Base-by-base conservation (phyloP, 2,329 filamentous ascomycete species). In the Beauveria scarabaeidicola region DNA sequence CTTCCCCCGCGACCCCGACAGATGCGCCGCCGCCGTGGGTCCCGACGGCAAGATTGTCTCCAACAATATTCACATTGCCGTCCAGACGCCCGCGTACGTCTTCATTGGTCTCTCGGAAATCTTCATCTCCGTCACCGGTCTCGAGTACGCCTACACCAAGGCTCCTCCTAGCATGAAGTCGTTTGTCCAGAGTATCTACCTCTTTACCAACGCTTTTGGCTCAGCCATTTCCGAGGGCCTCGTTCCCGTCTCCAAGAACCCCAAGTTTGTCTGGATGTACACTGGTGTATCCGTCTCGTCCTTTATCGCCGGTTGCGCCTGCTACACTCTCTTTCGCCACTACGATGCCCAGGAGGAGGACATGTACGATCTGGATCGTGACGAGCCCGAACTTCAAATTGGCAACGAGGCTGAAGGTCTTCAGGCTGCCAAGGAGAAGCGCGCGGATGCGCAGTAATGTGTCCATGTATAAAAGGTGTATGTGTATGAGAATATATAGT, bases 61-160 rank as follows among this genome's bases (percentile, higher is more conserved):
- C 58, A 75, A 75, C 63, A 68, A 76, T 50, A 74, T 85, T 36
- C 78, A 82, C 65, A 81, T 85, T 43, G 80, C 79, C 67, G 70
- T 86, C 41, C 76, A 78, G 65, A 69, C 73, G 0, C 75, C 84
- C 13, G 84, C 81, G 32, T 81, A 83, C 21, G 69, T 86, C 52
- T 75, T 85, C 51, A 81, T 84, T 29, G 82, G 79, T 21, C 70
- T 83, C 15, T 77, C 81, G 0, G 83, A 87, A 69, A 84, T 86
- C 60, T 82, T 86, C 66, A 82, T 82, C 51, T 86, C 82, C 11
- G 84, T 90, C 62, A 88, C 86, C 1, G 83, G 83, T 62, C 79
- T 88, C 11, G 87, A 90, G 69, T 89, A 90, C 64, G 87, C 86
- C 19, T 90, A 85, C 72, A 88, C 85, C 67, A 89, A 90, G 72